A percentile compares a stretch with the other conserved stretches of the same genome.
phyloP scores from a whole-genome alignment of 2,329 filamentous ascomycete genomes.

The Cercospora citrullina region DNA sequence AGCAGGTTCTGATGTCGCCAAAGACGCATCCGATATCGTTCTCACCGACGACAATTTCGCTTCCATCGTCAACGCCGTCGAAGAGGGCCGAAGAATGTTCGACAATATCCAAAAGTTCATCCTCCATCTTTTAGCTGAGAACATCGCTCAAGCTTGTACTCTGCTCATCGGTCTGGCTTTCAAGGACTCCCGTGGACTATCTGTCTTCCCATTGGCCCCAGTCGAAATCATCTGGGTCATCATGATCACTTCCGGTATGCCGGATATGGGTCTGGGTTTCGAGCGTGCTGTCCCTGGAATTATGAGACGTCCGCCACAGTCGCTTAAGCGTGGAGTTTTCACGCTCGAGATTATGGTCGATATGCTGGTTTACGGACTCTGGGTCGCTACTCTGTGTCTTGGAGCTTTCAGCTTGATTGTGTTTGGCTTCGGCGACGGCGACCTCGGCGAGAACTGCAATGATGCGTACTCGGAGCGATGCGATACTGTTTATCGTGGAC shows the following conservation, averaged over 20 bases:
- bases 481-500: slow-evolving; percentile 66
- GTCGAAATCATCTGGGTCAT: slow-evolving; percentile 83
- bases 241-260: slow-evolving; percentile 82
- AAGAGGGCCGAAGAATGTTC: slow-evolving; percentile 86
- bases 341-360: slow-evolving; percentile 74
- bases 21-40: slow-evolving; percentile 79
- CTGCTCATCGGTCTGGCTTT: slow-evolving; percentile 81
- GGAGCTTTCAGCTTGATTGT: slow-evolving; percentile 64
- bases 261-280: slow-evolving; percentile 81
- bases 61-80: slow-evolving; percentile 77
- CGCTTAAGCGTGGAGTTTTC: slow-evolving; percentile 67
- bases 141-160: slow-evolving; percentile 85
- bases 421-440: slow-evolving; percentile 55
- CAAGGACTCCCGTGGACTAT: slow-evolving; percentile 68
- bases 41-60: slow-evolving; percentile 87
- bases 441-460: slow-evolving; percentile 62
- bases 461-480: slow-evolving; percentile 55
- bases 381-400: slow-evolving; percentile 68
- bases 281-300: slow-evolving; percentile 74
- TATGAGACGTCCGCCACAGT: slow-evolving; percentile 76
- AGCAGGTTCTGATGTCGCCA: slow-evolving; percentile 82
- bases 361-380: slow-evolving; percentile 74
- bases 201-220: slow-evolving; percentile 81
- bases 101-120: slow-evolving; percentile 90
- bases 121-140: slow-evolving; percentile 86